phyloP scores from a whole-genome alignment of 768 basidiomycete species.

The Gyrodon lividus region DNA sequence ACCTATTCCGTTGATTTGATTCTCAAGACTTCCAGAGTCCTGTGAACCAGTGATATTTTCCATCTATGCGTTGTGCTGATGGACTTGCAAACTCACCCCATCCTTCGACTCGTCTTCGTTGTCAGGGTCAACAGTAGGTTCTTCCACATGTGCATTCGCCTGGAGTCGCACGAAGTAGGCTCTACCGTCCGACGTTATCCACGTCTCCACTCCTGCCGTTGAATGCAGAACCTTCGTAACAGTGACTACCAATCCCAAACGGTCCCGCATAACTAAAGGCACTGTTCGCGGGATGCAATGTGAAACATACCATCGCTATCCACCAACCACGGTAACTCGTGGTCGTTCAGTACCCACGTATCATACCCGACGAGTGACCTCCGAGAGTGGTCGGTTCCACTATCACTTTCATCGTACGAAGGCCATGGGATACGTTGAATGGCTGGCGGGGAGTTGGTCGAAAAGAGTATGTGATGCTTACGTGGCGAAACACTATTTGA shows the following conservation, averaged over 20 bases:
- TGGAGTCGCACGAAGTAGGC: slow-evolving; percentile 74
- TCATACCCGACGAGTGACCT: slow-evolving; percentile 50
- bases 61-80: neutral
- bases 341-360: slow-evolving; percentile 68
- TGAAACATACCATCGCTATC: slow-evolving; percentile 60
- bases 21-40: slow-evolving; percentile 4
- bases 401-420: slow-evolving; percentile 41
- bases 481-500: slow-evolving; percentile 69
- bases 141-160: slow-evolving; percentile 33
- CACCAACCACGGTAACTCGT: slow-evolving; percentile 72
- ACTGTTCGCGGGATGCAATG: neutral
- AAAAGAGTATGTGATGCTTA: slow-evolving; percentile 65
- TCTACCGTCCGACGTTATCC: slow-evolving; percentile 84
- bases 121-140: neutral
- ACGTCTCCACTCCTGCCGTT: slow-evolving; percentile 64
- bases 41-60: slow-evolving; percentile 8
- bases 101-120: slow-evolving; percentile 53
- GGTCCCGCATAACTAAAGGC: neutral
- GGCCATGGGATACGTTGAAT: slow-evolving; percentile 89
- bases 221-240: slow-evolving; percentile 63
- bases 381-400: slow-evolving; percentile 32
- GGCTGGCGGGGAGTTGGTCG: slow-evolving; percentile 70
- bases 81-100: slow-evolving; percentile 32
- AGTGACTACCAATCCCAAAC: slow-evolving; percentile 44
- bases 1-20: slow-evolving; percentile 7